Evolutionary conservation across 805 yeast genomes (phyloP), one percentile per base, ranked within the genome.

Genomic region (Schizosaccharomyces cryophilus): DNA sequence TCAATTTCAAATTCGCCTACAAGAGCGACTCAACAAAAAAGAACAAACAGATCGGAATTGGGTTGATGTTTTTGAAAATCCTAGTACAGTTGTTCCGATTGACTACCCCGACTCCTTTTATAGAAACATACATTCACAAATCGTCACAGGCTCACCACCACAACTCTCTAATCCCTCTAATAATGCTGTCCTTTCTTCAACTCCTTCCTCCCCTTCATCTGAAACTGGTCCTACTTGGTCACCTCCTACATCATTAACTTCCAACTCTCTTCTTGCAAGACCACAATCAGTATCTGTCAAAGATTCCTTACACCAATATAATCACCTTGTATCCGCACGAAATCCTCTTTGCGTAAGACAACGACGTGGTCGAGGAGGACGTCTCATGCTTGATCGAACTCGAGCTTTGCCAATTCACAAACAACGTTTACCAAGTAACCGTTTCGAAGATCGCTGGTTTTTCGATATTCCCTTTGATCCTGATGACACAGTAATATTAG

Each of bases 31-130:
- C 35, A 61, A 42, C 63, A 89, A 85, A 72, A 84, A 93, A 17
- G 80, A 80, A 67, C 85, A 83, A 67, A 96, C 96, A 15, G 81
- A 78, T 62, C 83, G 87, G 69, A 81, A 85, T 64, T 78, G 87
- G 61, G 77, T 82, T 5, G 75, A 80, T 60, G 78, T 81, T 31
- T 74, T 75, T 42, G 61, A 60, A 17, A 40, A 7, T 13, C 59
- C 58, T 19, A 35, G 48, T 9, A 47, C 26, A 1, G 47, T 26
- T 17, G 26, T 55, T 13, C 38, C 60, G 7, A 9, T 58, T 19
- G 38, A 29, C 13, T 19, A 24, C 29, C 42, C 26, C 5, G 47
- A 17, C 5, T 29, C 60, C 11, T 35, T 56, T 56, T 38, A 40
- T 21, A n/a, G 60, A 26, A 35, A 56, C 42, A 35, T 40, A 17